Evolutionary conservation across 2,329 filamentous ascomycete genomes (phyloP).

Genomic region (Akanthomyces uredinophilus): DNA sequence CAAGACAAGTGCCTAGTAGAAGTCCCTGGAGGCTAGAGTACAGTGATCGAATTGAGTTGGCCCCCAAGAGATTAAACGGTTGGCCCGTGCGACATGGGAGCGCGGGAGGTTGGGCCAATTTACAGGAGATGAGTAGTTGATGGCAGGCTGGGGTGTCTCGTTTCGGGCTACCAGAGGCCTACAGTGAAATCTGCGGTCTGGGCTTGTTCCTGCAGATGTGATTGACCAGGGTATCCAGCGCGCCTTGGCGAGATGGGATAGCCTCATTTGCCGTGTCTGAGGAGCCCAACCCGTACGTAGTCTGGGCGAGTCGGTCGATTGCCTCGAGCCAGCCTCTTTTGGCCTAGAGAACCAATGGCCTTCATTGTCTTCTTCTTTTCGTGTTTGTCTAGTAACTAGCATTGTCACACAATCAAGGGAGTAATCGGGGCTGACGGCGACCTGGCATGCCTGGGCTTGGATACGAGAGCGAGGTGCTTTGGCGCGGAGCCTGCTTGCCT

Average conservation of each 20-base stretch:
- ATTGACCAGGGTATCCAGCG: neutral
- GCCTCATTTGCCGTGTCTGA: neutral
- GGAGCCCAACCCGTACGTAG: neutral
- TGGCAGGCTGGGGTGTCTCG: neutral
- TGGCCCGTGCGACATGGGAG: conserved; percentile 8
- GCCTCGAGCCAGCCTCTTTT: neutral
- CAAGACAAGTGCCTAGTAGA: neutral
- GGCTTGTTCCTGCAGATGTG: conserved; percentile 4
- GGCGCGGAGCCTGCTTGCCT: neutral
- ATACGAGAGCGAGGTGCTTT: neutral
- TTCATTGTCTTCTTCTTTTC: neutral
- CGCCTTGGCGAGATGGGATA: neutral
- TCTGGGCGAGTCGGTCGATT: neutral
- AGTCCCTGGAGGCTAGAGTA: neutral
- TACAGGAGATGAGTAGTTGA: conserved; percentile 12
- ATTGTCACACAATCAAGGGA: neutral
- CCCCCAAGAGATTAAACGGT: conserved; percentile 1
- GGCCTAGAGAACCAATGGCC: neutral
- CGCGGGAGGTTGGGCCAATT: conserved; percentile 8
- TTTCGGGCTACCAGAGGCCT: neutral
- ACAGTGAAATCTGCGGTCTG: neutral
- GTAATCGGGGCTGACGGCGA: neutral
- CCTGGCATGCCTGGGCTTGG: too few relatives aligned
- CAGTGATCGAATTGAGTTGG: neutral
- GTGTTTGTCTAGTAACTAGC: neutral